phyloP scores from a whole-genome alignment of 371 early-diverging fungal species.

The Apophysomyces elegans region DNA sequence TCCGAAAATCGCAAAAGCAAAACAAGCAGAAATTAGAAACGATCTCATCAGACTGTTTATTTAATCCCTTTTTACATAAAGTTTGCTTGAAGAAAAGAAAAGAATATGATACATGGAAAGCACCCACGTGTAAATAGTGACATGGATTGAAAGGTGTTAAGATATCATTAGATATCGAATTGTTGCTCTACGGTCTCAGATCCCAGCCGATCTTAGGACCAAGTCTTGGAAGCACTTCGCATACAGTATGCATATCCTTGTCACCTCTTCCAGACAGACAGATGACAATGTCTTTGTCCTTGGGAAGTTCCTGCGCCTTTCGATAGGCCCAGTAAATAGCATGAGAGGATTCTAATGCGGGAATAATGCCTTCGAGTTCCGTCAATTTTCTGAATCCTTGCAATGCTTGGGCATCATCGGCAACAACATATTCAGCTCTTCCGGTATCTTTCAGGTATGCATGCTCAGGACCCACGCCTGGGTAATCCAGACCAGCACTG shows the following conservation, averaged over 20 bases:
- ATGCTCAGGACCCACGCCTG: constrained; percentile 98
- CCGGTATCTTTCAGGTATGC: constrained; percentile 88
- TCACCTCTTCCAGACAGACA: constrained; percentile 96
- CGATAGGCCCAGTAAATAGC: constrained; percentile 87
- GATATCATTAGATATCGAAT: background rate
- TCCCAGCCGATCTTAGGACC: constrained; percentile 96
- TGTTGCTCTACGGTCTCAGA: constrained; percentile 61
- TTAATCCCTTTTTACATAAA: too few relatives aligned
- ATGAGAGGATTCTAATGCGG: constrained; percentile 94
- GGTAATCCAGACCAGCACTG: constrained; percentile 96
- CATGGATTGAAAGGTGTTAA: background rate
- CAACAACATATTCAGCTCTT: constrained; percentile 86
- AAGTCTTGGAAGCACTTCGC: constrained; percentile 86
- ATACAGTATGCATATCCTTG: constrained; percentile 95
- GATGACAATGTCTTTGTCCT: constrained; percentile 85
- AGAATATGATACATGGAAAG: too few relatives aligned
- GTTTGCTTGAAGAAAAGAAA: too few relatives aligned
- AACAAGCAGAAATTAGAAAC: too few relatives aligned
- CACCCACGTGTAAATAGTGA: background rate
- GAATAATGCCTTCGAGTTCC: constrained; percentile 93
- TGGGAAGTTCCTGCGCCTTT: constrained; percentile 75
- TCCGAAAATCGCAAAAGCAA: too few relatives aligned
- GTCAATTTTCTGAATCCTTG: constrained; percentile 87
- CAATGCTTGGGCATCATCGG: constrained; percentile 86
- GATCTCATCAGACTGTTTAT: too few relatives aligned